A percentile compares a stretch with the other conserved stretches of the same genome.
Evolutionary conservation across 345 rosid genomes (phyloP).

Genomic region (Lenwebbia sp.): DNA sequence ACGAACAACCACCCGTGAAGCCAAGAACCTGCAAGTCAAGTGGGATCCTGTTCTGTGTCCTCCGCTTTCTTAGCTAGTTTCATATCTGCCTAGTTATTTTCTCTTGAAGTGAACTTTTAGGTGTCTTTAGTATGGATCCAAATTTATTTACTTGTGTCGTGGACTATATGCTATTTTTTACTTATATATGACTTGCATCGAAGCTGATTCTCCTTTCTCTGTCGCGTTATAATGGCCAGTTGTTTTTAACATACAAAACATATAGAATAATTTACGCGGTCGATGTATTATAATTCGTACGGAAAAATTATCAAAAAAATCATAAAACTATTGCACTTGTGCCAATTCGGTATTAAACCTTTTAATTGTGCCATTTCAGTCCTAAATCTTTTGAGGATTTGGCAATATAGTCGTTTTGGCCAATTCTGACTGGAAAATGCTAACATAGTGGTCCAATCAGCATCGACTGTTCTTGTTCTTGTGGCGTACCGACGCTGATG

Average conservation of each 20-base stretch:
- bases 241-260: not conserved
- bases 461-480: no score
- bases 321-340: no score
- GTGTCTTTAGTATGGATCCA: not conserved
- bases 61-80: not conserved
- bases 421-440: no score
- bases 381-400: no score
- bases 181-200: not conserved
- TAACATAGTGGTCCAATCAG: no score
- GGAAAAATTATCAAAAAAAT: no score
- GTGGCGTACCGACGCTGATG: no score
- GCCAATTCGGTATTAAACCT: no score
- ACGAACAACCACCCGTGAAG: not conserved
- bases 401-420: no score
- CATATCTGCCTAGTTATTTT: not conserved
- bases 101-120: not conserved
- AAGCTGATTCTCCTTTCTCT: not conserved
- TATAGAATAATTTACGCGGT: not conserved
- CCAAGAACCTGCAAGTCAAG: not conserved
- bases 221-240: not conserved
- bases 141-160: not conserved
- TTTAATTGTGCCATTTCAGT: no score
- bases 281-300: no score
- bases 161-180: not conserved
- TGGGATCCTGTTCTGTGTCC: not conserved